Conservation (phyloP, 1,284 basidiomycete genomes). For the Ceratobasidium sp. region DNA sequence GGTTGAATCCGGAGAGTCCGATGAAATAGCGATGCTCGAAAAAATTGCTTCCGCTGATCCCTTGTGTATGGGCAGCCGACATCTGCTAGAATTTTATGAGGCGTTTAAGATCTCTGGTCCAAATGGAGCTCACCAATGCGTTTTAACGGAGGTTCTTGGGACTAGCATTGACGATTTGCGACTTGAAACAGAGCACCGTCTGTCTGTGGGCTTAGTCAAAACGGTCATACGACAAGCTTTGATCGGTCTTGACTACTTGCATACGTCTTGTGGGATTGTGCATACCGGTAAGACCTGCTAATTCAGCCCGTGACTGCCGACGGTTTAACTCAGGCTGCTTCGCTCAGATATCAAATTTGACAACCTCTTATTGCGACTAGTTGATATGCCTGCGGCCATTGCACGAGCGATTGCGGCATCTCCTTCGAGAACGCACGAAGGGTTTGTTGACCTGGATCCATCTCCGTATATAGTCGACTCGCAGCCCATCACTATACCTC, state of each 20-base stretch:
- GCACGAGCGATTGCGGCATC: not conserved
- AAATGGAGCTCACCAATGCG: not conserved
- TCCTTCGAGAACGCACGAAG: not conserved
- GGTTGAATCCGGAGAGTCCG: not conserved
- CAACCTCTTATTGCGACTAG: conserved; percentile 84
- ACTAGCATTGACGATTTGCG: not conserved
- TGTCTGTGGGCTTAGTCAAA: conserved; percentile 92
- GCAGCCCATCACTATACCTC: not conserved
- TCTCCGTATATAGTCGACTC: not conserved
- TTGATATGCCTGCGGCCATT: not conserved
- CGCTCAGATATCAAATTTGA: conserved; percentile 87
- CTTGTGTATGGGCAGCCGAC: not conserved
- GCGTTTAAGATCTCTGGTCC: not conserved
- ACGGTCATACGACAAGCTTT: conserved; percentile 98
- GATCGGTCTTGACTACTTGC: conserved; percentile 97
- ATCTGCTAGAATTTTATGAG: conserved; percentile 1
- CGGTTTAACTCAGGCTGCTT: not conserved
- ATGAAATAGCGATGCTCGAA: conserved; percentile 10
- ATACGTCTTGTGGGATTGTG: conserved; percentile 94
- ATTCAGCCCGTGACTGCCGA: not conserved
- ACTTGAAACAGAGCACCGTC: conserved; percentile 66
- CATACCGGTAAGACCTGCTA: conserved; percentile 71
- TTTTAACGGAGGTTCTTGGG: conserved; percentile 8
- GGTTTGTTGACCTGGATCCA: not conserved
- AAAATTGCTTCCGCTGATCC: not conserved